Evolutionary conservation across 2,329 filamentous ascomycete genomes (phyloP).

Genomic region (Nemania abortiva): DNA sequence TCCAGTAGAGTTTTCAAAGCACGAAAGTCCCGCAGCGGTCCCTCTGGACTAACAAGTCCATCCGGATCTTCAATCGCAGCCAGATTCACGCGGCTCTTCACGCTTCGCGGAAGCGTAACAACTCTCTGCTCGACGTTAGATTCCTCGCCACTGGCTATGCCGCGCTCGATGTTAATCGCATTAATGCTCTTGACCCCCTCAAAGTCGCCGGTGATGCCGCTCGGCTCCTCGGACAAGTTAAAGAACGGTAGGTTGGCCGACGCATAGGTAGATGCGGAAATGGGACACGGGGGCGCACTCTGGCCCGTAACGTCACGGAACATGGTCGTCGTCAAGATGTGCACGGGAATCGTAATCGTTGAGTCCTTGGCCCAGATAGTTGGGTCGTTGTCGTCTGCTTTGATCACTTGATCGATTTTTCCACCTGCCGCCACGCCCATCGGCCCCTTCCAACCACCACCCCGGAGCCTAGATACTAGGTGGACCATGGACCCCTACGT

Average conservation of each 20-base stretch:
- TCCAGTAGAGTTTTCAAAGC: slow-evolving; percentile 20
- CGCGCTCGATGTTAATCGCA: slow-evolving; percentile 37
- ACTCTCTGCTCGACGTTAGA: slow-evolving; percentile 25
- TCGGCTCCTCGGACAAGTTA: slow-evolving; percentile 45
- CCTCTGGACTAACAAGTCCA: slow-evolving; percentile 33
- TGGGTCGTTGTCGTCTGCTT: slow-evolving; percentile 13
- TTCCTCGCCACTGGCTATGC: slow-evolving; percentile 26
- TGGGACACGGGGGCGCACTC: slow-evolving; percentile 52
- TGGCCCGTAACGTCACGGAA: slow-evolving; percentile 55
- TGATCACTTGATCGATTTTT: slow-evolving; percentile 40
- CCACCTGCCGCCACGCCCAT: slow-evolving; percentile 41
- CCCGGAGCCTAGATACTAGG: neutral
- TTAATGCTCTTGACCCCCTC: slow-evolving; percentile 38
- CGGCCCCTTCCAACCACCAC: neutral
- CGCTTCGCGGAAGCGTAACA: slow-evolving; percentile 5
- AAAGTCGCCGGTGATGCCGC: slow-evolving; percentile 37
- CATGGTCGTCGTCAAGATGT: slow-evolving; percentile 54
- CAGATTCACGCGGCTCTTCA: slow-evolving; percentile 1
- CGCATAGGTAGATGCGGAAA: slow-evolving; percentile 53
- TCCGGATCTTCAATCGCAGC: slow-evolving; percentile 35
- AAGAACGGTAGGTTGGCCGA: slow-evolving; percentile 55
- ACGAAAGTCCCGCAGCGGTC: slow-evolving; percentile 39
- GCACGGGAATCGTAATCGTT: slow-evolving; percentile 46
- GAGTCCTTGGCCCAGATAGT: slow-evolving; percentile 23
- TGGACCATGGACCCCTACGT: neutral